Conservation (phyloP, 768 basidiomycete species). For the Candolleomyces eurysporus region DNA sequence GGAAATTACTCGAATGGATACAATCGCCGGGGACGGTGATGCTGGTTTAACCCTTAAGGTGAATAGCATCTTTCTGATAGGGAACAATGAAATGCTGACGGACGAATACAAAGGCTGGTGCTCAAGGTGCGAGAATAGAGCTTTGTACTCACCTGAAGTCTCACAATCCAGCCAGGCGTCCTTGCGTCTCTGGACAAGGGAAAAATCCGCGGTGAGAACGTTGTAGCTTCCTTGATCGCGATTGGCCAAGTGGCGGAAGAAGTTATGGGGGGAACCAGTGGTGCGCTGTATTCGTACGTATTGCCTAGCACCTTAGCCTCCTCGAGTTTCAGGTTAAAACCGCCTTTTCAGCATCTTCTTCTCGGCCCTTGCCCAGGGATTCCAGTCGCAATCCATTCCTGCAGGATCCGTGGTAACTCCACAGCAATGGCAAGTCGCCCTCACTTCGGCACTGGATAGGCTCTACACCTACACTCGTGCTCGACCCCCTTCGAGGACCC, state of each 20-base stretch:
- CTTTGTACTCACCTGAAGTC: neutral
- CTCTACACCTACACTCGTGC: conserved; percentile 86
- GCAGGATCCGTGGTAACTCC: conserved; percentile 37
- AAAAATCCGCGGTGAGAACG: conserved; percentile 58
- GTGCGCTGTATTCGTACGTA: conserved; percentile 85
- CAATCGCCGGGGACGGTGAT: conserved; percentile 87
- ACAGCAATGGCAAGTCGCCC: conserved; percentile 59
- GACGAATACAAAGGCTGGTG: conserved; percentile 50
- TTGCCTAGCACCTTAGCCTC: neutral
- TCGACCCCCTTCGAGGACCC: conserved; percentile 84
- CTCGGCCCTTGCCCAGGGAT: conserved; percentile 77
- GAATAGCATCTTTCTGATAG: neutral
- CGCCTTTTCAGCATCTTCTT: conserved; percentile 72
- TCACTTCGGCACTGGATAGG: conserved; percentile 53
- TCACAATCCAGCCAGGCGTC: conserved; percentile 43
- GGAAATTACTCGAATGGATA: conserved; percentile 90
- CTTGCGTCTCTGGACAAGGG: conserved; percentile 55
- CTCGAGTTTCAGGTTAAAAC: neutral
- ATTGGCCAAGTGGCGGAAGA: conserved; percentile 79
- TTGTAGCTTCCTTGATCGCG: conserved; percentile 60
- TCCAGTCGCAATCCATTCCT: conserved; percentile 40
- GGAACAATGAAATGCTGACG: neutral
- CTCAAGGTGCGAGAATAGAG: conserved; percentile 46
- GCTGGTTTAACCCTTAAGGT: conserved; percentile 55
- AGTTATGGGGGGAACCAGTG: conserved; percentile 89